Conservation (phyloP, 2,329 filamentous ascomycete genomes). For the Alternaria arbusti region DNA sequence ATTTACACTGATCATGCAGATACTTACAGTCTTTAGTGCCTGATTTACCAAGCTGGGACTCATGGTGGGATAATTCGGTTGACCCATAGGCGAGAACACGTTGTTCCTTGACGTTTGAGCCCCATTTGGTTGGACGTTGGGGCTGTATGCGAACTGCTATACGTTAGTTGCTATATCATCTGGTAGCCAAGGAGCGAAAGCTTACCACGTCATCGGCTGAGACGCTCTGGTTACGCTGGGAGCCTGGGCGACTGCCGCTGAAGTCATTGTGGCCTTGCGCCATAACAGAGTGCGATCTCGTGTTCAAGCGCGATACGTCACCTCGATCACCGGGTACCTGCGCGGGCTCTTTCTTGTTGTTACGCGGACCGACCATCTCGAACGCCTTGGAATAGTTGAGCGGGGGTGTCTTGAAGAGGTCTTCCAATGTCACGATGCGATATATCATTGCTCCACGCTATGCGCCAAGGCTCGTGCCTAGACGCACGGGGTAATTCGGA, state of each 20-base stretch:
- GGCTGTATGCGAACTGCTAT: not conserved
- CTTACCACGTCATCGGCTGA: not conserved
- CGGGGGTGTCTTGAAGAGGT: not conserved
- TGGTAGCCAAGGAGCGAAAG: not conserved
- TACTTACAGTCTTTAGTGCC: not conserved
- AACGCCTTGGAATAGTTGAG: not conserved
- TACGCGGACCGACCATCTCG: not conserved
- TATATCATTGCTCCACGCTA: conserved; percentile 15
- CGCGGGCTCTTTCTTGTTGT: not conserved
- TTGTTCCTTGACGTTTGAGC: not conserved
- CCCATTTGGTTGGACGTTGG: not conserved
- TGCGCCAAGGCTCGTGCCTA: conserved; percentile 30
- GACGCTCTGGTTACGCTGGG: not conserved
- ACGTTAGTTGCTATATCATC: not conserved
- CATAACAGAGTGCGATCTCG: not conserved
- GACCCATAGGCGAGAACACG: not conserved
- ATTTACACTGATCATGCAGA: not conserved
- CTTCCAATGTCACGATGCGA: not conserved
- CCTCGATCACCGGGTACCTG: not conserved
- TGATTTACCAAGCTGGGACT: not conserved
- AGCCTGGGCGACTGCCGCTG: not conserved
- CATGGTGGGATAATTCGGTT: not conserved
- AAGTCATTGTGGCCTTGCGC: not conserved
- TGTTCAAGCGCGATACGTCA: not conserved
- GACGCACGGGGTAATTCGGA: not conserved